phyloP scores from a whole-genome alignment of 2,329 filamentous ascomycete genomes.

The Hymenoscyphus repandus region DNA sequence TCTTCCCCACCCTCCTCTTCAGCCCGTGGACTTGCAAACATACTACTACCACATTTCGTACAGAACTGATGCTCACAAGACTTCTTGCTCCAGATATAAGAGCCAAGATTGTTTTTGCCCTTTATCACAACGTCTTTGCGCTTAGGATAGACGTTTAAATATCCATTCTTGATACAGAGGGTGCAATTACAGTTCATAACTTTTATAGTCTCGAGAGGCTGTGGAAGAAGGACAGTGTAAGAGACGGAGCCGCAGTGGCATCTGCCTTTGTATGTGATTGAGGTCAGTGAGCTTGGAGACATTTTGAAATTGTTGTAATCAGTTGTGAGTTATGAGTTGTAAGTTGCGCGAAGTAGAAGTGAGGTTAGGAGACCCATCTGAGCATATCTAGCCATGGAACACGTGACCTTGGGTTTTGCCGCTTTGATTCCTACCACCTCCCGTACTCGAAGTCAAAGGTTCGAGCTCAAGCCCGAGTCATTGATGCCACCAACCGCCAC shows the following conservation, averaged over 20 bases:
- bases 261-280: not conserved
- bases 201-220: not conserved
- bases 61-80: constrained; percentile 1
- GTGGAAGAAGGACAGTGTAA: not conserved
- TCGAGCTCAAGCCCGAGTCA: no score
- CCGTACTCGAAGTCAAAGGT: no score
- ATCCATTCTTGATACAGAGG: constrained; percentile 4
- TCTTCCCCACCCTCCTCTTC: not conserved
- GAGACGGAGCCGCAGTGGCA: not conserved
- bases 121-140: not conserved
- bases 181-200: constrained; percentile 1
- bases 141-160: constrained; percentile 2
- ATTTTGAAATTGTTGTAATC: no score
- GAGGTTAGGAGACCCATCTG: no score
- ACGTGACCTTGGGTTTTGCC: no score
- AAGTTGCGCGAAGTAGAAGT: no score
- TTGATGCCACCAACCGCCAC: no score
- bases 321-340: no score
- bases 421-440: no score
- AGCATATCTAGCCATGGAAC: no score
- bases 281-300: no score
- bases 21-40: not conserved
- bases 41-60: not conserved
- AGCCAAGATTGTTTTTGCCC: not conserved
- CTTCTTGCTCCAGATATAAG: not conserved